These are phyloP conservation scores for Podospora pseudopauciseta DNA, from an alignment of 495 filamentous ascomycete species.

Conservation along the genomic window DNA sequence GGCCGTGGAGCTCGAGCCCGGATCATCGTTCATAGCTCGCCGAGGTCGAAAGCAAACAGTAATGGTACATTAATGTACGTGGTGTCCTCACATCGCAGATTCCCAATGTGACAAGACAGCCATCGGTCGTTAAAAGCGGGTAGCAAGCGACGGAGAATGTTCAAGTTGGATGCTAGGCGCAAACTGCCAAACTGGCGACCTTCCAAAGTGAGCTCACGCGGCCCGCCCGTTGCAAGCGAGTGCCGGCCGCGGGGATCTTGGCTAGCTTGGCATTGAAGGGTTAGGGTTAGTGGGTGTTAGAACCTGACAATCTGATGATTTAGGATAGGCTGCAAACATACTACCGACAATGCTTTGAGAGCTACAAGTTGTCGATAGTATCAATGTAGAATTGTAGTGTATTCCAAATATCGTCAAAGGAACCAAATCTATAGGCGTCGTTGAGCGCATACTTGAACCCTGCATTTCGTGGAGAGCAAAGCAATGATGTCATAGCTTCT, in stretches of 20 bases:
- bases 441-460: background rate
- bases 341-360: background rate
- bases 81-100: constrained; percentile 11
- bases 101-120: background rate
- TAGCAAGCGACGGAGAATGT: background rate
- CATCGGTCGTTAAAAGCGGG: background rate
- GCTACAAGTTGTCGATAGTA: background rate
- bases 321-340: background rate
- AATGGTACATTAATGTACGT: background rate
- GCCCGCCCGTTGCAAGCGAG: background rate
- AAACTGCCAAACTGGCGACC: background rate
- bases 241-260: background rate
- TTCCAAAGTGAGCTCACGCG: background rate
- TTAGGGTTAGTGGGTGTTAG: background rate
- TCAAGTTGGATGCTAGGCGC: background rate
- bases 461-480: background rate
- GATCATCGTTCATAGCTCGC: constrained; percentile 65
- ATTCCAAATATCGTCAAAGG: background rate
- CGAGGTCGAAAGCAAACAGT: constrained; percentile 22
- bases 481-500: background rate
- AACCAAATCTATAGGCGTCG: background rate
- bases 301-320: background rate
- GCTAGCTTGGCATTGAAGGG: background rate
- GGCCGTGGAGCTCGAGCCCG: constrained; percentile 54
- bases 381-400: background rate